These are phyloP conservation scores for Podospora pseudocomata DNA, from an alignment of 495 filamentous ascomycete species.

Conservation along the genomic window DNA sequence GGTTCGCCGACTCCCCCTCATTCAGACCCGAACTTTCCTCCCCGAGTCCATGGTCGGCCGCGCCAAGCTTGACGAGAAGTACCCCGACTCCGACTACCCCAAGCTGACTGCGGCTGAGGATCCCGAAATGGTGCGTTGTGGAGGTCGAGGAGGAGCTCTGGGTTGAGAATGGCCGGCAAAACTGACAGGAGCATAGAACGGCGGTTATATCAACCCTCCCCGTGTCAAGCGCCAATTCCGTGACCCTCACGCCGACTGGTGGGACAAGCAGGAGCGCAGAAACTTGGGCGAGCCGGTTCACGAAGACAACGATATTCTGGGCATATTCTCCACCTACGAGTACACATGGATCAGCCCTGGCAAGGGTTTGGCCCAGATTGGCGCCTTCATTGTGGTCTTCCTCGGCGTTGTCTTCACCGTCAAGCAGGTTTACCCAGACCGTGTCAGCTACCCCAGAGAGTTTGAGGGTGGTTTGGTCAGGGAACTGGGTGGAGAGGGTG, in stretches of 20 bases:
- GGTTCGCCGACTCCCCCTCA: constrained; percentile 42
- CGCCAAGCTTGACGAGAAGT: constrained; percentile 47
- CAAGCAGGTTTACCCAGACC: constrained; percentile 78
- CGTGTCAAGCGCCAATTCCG: constrained; percentile 78
- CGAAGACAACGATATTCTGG: constrained; percentile 94
- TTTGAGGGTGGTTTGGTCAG: constrained; percentile 80
- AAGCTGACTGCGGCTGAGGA: constrained; percentile 65
- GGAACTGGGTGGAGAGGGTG: constrained; percentile 72
- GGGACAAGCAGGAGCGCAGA: constrained; percentile 94
- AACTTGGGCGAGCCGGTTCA: constrained; percentile 95
- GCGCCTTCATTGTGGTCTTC: constrained; percentile 67
- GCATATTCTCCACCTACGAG: constrained; percentile 83
- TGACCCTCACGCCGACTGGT: constrained; percentile 92
- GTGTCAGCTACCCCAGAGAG: constrained; percentile 67
- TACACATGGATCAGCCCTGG: constrained; percentile 78
- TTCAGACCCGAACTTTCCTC: constrained; percentile 50
- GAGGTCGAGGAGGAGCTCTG: constrained; percentile 20
- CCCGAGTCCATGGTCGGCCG: constrained; percentile 41
- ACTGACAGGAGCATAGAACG: constrained; percentile 61
- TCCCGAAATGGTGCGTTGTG: constrained; percentile 62
- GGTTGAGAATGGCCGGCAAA: constrained; percentile 12
- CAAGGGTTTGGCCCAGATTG: constrained; percentile 69
- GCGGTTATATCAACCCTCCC: constrained; percentile 86
- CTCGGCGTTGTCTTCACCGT: constrained; percentile 68
- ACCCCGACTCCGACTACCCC: constrained; percentile 45